Base-by-base conservation (phyloP, 495 filamentous ascomycete species). In the Penicillium antarcticum region DNA sequence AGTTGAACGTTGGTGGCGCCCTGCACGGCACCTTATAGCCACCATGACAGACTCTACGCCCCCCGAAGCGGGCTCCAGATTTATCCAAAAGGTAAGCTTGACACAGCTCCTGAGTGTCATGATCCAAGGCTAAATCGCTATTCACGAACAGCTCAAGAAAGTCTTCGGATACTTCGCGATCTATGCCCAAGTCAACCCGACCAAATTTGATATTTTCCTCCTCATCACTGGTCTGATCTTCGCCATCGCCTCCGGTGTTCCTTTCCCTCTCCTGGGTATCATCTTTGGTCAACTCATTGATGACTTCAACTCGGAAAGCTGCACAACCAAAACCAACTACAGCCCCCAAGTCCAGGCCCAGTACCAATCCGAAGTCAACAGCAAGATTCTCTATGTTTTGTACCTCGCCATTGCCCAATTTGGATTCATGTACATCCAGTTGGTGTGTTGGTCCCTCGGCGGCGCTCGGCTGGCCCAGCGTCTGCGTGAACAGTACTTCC, bases 241-340 rank as follows among this genome's bases (percentile, higher is more conserved):
- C 33, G 75, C 83, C 33, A 74, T 82, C 21, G 82, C 75, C 2
- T 78, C 83, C 3, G 83, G 83, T 24, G 77, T 84, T 3, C 84
- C 83, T 11, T 84, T 86, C 44, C 83, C 83, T 12, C 61, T 86
- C 18, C 77, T 87, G 34, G 81, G 78, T 16, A 80, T 87, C 52
- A 62, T 87, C 40, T 87, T 87, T 51, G 83, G 83, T 42, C 67
- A 85, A 60, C 74, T 87, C 6, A 70, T 87, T 45, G 78, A 87
- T 67, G 74, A 80, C 52, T 70, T 87, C 48, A 85, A 86, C 61
- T 69, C 68, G 8, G 73, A 70, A n/a, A 73, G 78, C 19, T 85
- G 82, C 56, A 23, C 21, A 23, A 43, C 23, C 26, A 56, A 63
- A 6, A 47, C 50, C 2, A 52, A 51, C 17, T 58, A 51, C 12